Evolutionary conservation across 2,329 filamentous ascomycete genomes (phyloP).

Genomic region (Zymoseptoria passerinii): DNA sequence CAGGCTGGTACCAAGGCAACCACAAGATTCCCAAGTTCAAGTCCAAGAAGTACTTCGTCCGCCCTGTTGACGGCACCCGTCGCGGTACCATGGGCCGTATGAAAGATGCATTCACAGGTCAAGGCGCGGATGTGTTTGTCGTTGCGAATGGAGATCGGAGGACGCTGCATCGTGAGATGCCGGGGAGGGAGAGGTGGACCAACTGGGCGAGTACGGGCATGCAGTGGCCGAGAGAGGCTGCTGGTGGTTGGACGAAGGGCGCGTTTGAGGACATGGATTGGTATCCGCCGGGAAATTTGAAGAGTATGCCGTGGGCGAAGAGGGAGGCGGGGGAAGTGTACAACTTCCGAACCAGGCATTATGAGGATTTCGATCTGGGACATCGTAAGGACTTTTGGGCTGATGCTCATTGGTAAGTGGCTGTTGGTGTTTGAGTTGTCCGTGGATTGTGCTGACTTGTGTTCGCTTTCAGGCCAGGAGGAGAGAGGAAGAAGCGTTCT

Average conservation of each 20-base stretch:
- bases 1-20: conserved; percentile 22
- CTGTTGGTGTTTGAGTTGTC: background rate
- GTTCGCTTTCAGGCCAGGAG: conserved; percentile 2
- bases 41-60: conserved; percentile 36
- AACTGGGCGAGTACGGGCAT: conserved; percentile 24
- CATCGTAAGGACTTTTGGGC: conserved; percentile 20
- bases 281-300: conserved; percentile 25
- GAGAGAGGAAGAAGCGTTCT: conserved; percentile 14
- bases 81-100: conserved; percentile 31
- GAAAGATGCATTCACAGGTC: conserved; percentile 35
- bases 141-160: conserved; percentile 31
- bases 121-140: conserved; percentile 42
- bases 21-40: conserved; percentile 22
- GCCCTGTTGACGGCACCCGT: conserved; percentile 38
- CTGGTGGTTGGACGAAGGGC: conserved; percentile 29
- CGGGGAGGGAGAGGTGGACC: conserved; percentile 31
- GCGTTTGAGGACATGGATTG: conserved; percentile 27
- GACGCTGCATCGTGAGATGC: conserved; percentile 33
- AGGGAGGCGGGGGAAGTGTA: conserved; percentile 16
- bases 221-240: conserved; percentile 6
- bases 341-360: conserved; percentile 24
- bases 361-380: conserved; percentile 10
- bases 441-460: background rate
- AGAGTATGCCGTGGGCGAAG: conserved; percentile 16
- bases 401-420: conserved; percentile 23